Conservation (phyloP, 2,329 filamentous ascomycete genomes). For the Aspergillaceae sp. region DNA sequence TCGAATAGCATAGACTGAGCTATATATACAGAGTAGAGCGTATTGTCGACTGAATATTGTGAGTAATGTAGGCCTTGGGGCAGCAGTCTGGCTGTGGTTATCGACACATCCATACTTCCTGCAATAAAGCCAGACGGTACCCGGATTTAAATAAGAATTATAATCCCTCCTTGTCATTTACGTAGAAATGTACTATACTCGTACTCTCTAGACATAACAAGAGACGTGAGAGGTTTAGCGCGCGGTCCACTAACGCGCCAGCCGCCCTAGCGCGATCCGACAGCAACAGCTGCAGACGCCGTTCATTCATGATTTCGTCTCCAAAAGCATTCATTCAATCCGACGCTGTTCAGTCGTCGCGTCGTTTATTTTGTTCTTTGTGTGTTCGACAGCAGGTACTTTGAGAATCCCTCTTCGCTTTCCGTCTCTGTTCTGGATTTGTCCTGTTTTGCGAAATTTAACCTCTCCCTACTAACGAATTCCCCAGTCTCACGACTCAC, state of each 20-base stretch:
- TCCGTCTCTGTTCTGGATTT: neutral
- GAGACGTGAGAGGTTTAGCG: no score
- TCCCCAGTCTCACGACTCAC: constrained; percentile 4
- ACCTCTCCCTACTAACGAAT: neutral
- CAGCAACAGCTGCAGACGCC: neutral
- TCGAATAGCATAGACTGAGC: no score
- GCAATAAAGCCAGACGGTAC: neutral
- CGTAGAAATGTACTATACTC: no score
- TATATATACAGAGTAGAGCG: no score
- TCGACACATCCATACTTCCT: no score
- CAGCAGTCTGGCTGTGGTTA: no score
- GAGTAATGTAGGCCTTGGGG: no score
- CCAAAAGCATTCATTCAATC: neutral
- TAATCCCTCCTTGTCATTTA: neutral
- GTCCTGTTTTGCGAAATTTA: neutral
- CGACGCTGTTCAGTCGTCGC: neutral
- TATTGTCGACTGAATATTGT: no score
- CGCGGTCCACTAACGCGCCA: neutral
- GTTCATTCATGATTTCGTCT: neutral
- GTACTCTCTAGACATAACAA: no score
- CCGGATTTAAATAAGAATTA: neutral
- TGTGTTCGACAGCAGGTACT: neutral
- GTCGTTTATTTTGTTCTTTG: neutral
- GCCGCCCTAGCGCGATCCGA: neutral
- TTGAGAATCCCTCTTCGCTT: neutral